Evolutionary conservation across 441 rosid genomes (phyloP), one percentile per base, ranked within the genome.

Genomic region (Corymbia citriodora): DNA sequence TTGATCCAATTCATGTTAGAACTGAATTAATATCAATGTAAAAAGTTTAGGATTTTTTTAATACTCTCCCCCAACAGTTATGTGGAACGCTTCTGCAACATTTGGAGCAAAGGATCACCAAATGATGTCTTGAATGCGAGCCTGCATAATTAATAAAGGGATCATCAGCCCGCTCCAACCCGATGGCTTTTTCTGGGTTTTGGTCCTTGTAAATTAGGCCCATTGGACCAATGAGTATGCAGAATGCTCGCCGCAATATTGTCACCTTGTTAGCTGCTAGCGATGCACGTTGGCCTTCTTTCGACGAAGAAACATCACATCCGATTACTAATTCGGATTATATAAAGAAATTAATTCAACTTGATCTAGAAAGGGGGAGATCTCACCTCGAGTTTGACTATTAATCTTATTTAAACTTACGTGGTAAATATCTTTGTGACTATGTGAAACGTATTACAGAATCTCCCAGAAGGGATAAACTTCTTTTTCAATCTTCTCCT

Each of bases 371-470:
- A n/a, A n/a, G 36, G n/a, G 74, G 74, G 21, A n/a, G 21, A n/a
- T 68, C 31, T 31, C 8, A 4, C 45, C 45, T 68, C 79, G 45
- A 31, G 12, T 31, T 68, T 68, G 16, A 36, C 0, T 31, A 68
- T 68, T 68, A 2, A 68, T n/a, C 40, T 16, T 68, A 68, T 68
- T 15, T 31, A 17, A 33, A 33, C 79, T 68, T 68, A 31, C 1
- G 45, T 10, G 82, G 8, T 72, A 36, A 36, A 36, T 0, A 10
- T 19, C 19, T 10, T 18, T 0, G 23, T 19, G 49, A 10, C 82
- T 18, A 6, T 2, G 25, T 10, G 9, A 29, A 63, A 63, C n/a
- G 33, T 63, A 16, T 10, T 6, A 33, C 33, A 72, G 82, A 72
- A 72, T 72, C 18, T 33, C 15, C 82, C 2, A 19, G 7, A 17